phyloP scores from a whole-genome alignment of 1,139 yeast species.

The Scheffersomyces parashehatae region DNA sequence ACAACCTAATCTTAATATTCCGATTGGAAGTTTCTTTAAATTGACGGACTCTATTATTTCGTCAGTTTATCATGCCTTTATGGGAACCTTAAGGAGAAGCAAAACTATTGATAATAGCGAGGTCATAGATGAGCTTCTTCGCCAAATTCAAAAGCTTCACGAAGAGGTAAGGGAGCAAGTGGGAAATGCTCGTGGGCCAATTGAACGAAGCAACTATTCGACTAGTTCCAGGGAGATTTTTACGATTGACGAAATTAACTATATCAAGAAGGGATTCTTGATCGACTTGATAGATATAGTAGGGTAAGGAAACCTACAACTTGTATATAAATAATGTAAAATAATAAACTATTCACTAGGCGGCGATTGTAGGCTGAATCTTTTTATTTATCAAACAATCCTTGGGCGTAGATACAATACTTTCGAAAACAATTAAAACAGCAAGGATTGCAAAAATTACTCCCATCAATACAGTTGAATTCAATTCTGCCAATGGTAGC shows the following conservation, averaged over 20 bases:
- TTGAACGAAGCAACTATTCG: conserved; percentile 2
- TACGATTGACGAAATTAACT: conserved; percentile 22
- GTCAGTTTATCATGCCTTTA: conserved; percentile 14
- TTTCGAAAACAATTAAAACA: conserved; percentile 36
- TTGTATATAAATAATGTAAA: background rate
- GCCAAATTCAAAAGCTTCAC: conserved; percentile 9
- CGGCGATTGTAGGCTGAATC: background rate
- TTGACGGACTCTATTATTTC: conserved; percentile 20
- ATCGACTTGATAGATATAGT: conserved; percentile 16
- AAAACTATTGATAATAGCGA: conserved; percentile 2
- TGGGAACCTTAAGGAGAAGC: conserved; percentile 11
- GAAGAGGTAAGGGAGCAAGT: conserved; percentile 11
- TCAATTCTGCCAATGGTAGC: conserved; percentile 47
- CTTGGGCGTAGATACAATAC: conserved; percentile 29
- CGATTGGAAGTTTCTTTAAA: conserved; percentile 24
- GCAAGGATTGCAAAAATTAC: conserved; percentile 34
- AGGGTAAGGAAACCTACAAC: background rate
- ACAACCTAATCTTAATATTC: conserved; percentile 5
- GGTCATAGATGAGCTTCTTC: conserved; percentile 7
- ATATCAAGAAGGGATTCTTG: conserved; percentile 25
- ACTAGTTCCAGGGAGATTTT: conserved; percentile 13
- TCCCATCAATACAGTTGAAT: conserved; percentile 46
- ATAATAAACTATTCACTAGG: background rate
- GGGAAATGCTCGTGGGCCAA: conserved; percentile 6
- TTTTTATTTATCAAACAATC: conserved; percentile 8